Evolutionary conservation across 345 rosid species (phyloP), one percentile per base, ranked within the genome.

Genomic region (Brassica carinata): DNA sequence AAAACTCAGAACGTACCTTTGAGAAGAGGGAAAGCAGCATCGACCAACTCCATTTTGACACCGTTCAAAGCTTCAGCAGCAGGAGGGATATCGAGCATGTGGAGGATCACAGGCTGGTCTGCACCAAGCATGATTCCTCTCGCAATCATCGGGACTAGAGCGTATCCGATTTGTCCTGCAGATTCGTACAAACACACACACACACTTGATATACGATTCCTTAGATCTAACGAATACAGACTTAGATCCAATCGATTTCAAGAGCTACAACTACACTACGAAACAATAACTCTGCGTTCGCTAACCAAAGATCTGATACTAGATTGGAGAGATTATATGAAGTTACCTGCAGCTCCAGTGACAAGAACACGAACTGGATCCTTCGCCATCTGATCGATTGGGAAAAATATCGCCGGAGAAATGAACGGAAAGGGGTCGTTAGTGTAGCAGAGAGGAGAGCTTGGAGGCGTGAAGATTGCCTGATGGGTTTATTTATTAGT

Each of bases 61-160:
- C 99, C 99, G 82, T 93, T 92, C 84, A 96, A 82, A 14, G 99
- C 97, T 86, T 96, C 99, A 0, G 98, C 99, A 43, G 99, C 99
- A 27, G 91, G 92, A 57, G 95, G 89, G 74, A 93, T 96, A 86
- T 96, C 99, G 64, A 96, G 97, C 99, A 96, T 92, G 87, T 96
- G 98, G 73, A 96, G 92, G 82, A 96, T 93, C 77, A 96, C 98
- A 62, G 99, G 99, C 88, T 96, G 99, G 85, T 92, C 96, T 2
- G 94, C 69, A 75, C 99, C 99, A 79, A 96, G 87, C 99, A 96
- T 96, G 71, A 92, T 86, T 33, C 99, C 99, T 73, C 99, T 85
- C 11, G 98, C 99, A 83, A 96, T 89, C 99, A 93, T 93, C 57
- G 99, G 99, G 0, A 93, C 99, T 48, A 96, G 97, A 5, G 99